A percentile compares a stretch with the other conserved stretches of the same genome.
Evolutionary conservation across 805 yeast genomes (phyloP).

Genomic region (Starmerella ratchasimensis): DNA sequence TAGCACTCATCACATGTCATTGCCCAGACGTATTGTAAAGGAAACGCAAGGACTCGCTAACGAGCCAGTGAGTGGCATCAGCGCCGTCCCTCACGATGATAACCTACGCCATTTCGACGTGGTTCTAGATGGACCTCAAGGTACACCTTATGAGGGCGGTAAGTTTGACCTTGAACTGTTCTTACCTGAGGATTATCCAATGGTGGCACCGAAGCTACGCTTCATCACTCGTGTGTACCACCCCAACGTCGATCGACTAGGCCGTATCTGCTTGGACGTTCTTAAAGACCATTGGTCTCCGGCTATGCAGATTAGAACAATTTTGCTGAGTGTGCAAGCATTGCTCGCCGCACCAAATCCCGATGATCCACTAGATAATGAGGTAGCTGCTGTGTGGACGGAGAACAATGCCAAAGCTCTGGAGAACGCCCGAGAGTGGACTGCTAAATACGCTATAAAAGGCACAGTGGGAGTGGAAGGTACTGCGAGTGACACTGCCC

Average conservation of each 20-base stretch:
- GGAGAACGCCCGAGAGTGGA: conserved; percentile 67
- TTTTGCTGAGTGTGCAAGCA: conserved; percentile 82
- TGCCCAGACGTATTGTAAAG: conserved; percentile 85
- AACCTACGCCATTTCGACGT: conserved; percentile 88
- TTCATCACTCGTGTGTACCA: conserved; percentile 90
- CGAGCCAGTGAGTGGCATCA: conserved; percentile 94
- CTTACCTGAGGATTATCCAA: conserved; percentile 93
- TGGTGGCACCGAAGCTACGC: conserved; percentile 94
- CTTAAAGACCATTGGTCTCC: conserved; percentile 95
- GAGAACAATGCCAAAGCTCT: conserved; percentile 70
- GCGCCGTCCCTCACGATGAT: conserved; percentile 87
- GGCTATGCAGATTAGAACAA: conserved; percentile 88
- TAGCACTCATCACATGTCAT: not conserved
- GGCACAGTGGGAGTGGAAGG: too few relatives aligned
- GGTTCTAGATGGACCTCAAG: conserved; percentile 77
- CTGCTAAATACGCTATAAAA: conserved; percentile 47
- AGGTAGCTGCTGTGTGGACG: conserved; percentile 95
- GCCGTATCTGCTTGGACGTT: conserved; percentile 90
- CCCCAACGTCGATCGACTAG: conserved; percentile 89
- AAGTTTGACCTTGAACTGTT: conserved; percentile 69
- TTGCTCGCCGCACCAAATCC: conserved; percentile 93
- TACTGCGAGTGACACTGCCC: too few relatives aligned
- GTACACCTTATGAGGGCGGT: conserved; percentile 79
- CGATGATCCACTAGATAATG: conserved; percentile 95
- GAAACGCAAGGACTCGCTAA: conserved; percentile 85